These are phyloP conservation scores for Botryotinia narcissicola DNA, from an alignment of 2,329 filamentous ascomycete genomes.

Conservation along the genomic window DNA sequence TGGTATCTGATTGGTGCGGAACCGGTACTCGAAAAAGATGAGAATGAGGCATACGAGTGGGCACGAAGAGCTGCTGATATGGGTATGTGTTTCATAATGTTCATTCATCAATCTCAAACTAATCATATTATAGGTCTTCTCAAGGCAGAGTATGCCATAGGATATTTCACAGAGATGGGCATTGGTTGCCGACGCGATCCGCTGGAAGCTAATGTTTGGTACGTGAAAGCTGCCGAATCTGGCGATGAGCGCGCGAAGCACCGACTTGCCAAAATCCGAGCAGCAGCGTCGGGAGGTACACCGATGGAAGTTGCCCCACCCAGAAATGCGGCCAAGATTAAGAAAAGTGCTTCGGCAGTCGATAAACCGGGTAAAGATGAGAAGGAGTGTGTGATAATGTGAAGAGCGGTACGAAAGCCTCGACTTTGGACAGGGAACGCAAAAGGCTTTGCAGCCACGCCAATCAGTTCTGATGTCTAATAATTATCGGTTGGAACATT, in stretches of 20 bases:
- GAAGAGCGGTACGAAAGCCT: background rate
- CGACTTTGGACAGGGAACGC: background rate
- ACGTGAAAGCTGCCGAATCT: constrained; percentile 89
- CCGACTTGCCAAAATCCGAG: constrained; percentile 79
- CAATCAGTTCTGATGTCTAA: background rate
- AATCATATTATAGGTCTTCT: constrained; percentile 35
- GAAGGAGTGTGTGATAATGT: constrained; percentile 36
- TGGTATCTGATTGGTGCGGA: constrained; percentile 98
- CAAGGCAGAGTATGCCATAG: constrained; percentile 88
- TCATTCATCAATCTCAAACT: background rate
- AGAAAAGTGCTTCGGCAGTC: constrained; percentile 30
- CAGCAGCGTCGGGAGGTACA: constrained; percentile 60
- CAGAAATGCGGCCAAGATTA: constrained; percentile 33
- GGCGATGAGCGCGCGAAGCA: constrained; percentile 89
- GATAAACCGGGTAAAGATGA: constrained; percentile 31
- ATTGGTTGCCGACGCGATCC: constrained; percentile 92
- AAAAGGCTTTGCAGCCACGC: background rate
- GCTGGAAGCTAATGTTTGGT: constrained; percentile 98
- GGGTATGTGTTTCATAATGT: constrained; percentile 55
- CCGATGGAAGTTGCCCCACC: constrained; percentile 37
- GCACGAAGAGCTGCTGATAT: constrained; percentile 80
- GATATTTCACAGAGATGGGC: constrained; percentile 98
- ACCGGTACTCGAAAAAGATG: constrained; percentile 89
- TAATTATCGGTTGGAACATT: background rate
- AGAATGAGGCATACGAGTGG: constrained; percentile 96